Base-by-base conservation (phyloP, 148 eudicot genomes). In the Amaranthus palmeri region DNA sequence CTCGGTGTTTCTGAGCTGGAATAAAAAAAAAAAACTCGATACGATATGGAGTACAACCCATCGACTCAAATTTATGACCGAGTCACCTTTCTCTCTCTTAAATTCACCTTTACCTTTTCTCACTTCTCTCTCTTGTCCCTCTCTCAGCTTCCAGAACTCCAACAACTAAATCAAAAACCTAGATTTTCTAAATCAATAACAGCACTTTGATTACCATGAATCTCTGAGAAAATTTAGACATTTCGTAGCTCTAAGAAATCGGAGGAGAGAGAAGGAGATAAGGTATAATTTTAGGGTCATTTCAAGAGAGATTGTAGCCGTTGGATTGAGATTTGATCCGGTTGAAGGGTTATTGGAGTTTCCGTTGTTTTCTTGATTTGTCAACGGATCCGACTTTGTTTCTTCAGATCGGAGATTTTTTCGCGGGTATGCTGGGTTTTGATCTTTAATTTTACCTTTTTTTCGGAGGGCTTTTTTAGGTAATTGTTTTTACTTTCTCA, bases 301-400 rank as follows among this genome's bases (percentile, higher is more conserved):
- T 52, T 54, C 51, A 45, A 11, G 61, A 10, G 17, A 9, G 15
- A 48, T 77, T 18, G 6, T 5, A 13, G 48, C 70, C 66, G 52
- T 47, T 51, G 78, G 78, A 70, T 77, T 70, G 36, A 64, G 68
- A 45, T 65, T 46, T 61, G 78, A 77, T 77, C 81, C 36, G 13
- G 36, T 25, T 25, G 36, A 8, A 7, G 18, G 10, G 15, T 74
- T 12, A 73, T 64, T 43, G 6, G 9, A 17, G 43, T 3, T 54
- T 72, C 66, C 18, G 13, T 5, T 60, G 70, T 68, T 14, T 57
- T 67, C 61, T 14, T 15, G 10, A 41, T 45, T 67, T 17, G 56
- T 76, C 76, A 10, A 67, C 80, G 61, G 77, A 76, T 81, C 68
- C 67, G 77, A 48, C 74, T n/a, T 77, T 47, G 46, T 44, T 64